Percentiles rank a stretch among this genome's conserved stretches.
These are phyloP conservation scores for Boletus insuetus DNA, from an alignment of 768 basidiomycete genomes.

Conservation along the genomic window DNA sequence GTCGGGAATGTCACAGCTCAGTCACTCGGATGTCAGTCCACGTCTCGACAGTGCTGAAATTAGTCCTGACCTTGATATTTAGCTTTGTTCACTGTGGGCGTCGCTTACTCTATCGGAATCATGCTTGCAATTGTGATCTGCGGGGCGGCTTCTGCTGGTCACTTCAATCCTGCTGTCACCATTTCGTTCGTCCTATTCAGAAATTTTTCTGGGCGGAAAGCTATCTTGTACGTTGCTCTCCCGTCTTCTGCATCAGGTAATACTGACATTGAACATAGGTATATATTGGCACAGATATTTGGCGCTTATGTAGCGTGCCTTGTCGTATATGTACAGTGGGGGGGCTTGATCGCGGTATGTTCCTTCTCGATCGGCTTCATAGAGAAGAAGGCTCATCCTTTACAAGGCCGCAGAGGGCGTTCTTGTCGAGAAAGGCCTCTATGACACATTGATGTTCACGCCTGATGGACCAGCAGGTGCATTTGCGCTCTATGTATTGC, in stretches of 20 bases:
- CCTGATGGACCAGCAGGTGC: slow-evolving; percentile 36
- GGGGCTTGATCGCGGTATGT: slow-evolving; percentile 44
- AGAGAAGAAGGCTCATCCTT: not conserved
- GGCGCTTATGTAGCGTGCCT: slow-evolving; percentile 65
- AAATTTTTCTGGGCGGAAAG: slow-evolving; percentile 53
- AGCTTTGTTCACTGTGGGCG: slow-evolving; percentile 58
- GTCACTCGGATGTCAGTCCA: slow-evolving; percentile 48
- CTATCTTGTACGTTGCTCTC: slow-evolving; percentile 40
- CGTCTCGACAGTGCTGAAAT: not conserved
- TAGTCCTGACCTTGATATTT: not conserved
- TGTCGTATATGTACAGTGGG: slow-evolving; percentile 62
- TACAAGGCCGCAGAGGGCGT: slow-evolving; percentile 28
- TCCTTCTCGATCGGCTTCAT: slow-evolving; percentile 43
- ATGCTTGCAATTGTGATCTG: slow-evolving; percentile 55
- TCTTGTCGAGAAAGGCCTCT: slow-evolving; percentile 27
- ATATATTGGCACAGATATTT: slow-evolving; percentile 62
- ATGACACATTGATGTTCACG: slow-evolving; percentile 35
- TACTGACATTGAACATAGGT: slow-evolving; percentile 39
- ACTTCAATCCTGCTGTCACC: slow-evolving; percentile 66
- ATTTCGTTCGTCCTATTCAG: slow-evolving; percentile 50
- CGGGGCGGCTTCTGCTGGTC: slow-evolving; percentile 54
- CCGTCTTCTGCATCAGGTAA: slow-evolving; percentile 1
- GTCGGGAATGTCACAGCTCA: slow-evolving; percentile 44
- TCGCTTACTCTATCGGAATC: slow-evolving; percentile 59
- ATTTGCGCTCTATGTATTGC: slow-evolving; percentile 37